phyloP scores from a whole-genome alignment of 495 filamentous ascomycete genomes.

The Opeltia flavorubescens region DNA sequence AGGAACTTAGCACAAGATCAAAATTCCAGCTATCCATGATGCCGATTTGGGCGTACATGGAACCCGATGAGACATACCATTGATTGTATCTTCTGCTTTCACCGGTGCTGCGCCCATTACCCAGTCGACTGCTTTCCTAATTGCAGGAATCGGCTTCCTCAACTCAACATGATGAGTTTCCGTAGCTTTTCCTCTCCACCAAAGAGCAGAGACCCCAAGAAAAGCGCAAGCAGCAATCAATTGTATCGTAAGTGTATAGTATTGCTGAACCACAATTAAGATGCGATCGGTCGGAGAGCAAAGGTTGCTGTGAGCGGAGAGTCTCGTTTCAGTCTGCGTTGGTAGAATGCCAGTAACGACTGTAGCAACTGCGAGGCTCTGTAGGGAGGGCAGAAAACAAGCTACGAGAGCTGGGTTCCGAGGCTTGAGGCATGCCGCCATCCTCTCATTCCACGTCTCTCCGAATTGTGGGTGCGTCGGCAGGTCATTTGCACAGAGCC shows the following conservation, averaged over 20 bases:
- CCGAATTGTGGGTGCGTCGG: neutral
- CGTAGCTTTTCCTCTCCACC: neutral
- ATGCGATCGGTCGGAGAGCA: neutral
- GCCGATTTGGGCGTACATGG: too few species aligned
- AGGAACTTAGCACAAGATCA: neutral
- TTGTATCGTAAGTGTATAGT: conserved; percentile 6
- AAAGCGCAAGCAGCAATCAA: conserved; percentile 8
- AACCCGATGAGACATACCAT: neutral
- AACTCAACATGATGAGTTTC: too few species aligned
- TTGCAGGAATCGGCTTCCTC: too few species aligned
- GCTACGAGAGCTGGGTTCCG: neutral
- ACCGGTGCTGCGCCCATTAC: neutral
- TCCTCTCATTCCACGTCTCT: neutral
- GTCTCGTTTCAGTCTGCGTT: too few species aligned
- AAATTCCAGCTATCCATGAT: neutral
- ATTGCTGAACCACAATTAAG: neutral
- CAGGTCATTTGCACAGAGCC: conserved; percentile 1
- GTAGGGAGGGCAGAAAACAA: neutral
- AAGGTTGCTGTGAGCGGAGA: too few species aligned
- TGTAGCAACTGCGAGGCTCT: neutral
- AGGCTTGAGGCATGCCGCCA: neutral
- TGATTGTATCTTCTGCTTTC: neutral
- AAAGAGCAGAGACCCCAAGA: conserved; percentile 4
- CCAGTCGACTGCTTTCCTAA: neutral
- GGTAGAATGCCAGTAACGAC: neutral